Evolutionary conservation across 106 monocot genomes (phyloP).

Genomic region (Cymbidium sinense): DNA sequence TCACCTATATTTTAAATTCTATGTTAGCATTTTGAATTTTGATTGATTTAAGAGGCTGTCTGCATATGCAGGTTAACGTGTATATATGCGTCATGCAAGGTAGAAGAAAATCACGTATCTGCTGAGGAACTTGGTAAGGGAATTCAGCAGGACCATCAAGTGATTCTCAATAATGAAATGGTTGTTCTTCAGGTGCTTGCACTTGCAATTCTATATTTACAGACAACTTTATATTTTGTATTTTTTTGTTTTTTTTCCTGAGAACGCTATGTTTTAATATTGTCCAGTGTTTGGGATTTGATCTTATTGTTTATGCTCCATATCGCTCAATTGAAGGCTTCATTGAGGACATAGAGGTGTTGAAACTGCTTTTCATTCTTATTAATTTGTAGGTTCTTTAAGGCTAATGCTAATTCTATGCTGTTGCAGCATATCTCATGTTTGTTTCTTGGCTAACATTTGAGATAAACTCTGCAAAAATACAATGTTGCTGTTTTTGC

Average conservation of each 20-base stretch:
- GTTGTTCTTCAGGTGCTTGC: conserved; percentile 62
- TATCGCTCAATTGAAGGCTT: conserved; percentile 89
- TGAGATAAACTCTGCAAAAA: background rate
- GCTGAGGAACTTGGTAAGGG: conserved; percentile 98
- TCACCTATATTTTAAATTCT: background rate
- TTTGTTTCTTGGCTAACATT: background rate
- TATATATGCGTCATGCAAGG: conserved; percentile 91
- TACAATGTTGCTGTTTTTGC: background rate
- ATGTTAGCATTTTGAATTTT: conserved; percentile 5
- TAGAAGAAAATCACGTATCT: conserved; percentile 97
- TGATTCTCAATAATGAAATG: conserved; percentile 97
- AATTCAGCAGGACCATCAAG: conserved; percentile 90
- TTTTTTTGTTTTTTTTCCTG: background rate
- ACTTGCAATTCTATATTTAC: background rate
- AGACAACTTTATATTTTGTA: background rate
- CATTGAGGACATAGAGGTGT: conserved; percentile 74
- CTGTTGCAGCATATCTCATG: background rate
- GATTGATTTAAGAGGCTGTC: conserved; percentile 2
- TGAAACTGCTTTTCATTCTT: background rate
- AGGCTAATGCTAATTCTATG: background rate
- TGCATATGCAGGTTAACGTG: conserved; percentile 76
- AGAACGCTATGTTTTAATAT: background rate
- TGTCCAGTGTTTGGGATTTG: conserved; percentile 78
- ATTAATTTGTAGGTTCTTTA: background rate
- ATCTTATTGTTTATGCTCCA: conserved; percentile 94